Base-by-base conservation (phyloP, 106 monocot species). In the Hemerocallis citrina region DNA sequence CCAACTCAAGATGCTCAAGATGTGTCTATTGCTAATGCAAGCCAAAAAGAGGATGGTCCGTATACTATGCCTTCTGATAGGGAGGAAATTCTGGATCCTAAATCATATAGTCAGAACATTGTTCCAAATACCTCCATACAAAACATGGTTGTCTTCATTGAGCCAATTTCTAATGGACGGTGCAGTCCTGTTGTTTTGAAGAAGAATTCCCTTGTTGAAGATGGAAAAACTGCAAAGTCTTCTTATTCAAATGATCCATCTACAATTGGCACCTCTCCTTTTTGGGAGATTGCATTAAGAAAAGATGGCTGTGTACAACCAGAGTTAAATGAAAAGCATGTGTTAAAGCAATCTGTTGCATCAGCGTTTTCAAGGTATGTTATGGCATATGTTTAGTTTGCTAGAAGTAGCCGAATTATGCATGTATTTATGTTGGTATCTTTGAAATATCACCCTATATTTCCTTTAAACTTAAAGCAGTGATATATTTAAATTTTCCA, bases 311-410 rank as follows among this genome's bases (percentile, higher is more conserved):
- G 16, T 43, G 33, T 27, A 54, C 57, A 73, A 7, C 52, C 69
- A 35, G 67, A 69, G 12, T 52, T 74, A 28, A 77, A 72, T 62
- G 66, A 74, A 52, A 83, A 63, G 59, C 62, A 78, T 71, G 39
- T 76, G 12, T 74, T 85, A 47, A 79, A 82, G 57, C 93, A 83
- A 68, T 94, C 94, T 50, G 52, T 76, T 72, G 67, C 75, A 52
- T 94, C 94, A 68, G 89, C 91, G 22, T 91, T 91, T 59, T 77
- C 89, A 31, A 94, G 94, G 94, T 94, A 77, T 15, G 22, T n/a
- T n/a, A n/a, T n/a, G n/a, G n/a, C n/a, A n/a, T n/a, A n/a, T n/a
- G n/a, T n/a, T n/a, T n/a, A n/a, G n/a, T n/a, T n/a, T n/a, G n/a
- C n/a, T n/a, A n/a, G n/a, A n/a, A n/a, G n/a, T n/a, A n/a, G n/a